A percentile compares a stretch with the other conserved stretches of the same genome.
phyloP scores from a whole-genome alignment of 2,329 filamentous ascomycete species.

The Aspergillus candidus region DNA sequence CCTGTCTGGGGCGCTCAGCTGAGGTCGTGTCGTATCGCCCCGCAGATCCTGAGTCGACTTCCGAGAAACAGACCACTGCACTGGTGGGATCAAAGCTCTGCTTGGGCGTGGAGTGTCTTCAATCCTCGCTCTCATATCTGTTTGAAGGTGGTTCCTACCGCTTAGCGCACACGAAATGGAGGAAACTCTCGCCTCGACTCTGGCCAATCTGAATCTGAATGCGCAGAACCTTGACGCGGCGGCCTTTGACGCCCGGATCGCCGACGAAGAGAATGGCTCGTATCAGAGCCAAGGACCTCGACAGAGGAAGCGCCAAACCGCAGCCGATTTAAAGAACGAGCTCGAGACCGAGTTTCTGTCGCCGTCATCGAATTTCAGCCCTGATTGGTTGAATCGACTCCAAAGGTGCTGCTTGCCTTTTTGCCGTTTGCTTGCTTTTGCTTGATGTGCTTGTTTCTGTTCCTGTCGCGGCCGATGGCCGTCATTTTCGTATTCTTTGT shows the following conservation, averaged over 20 bases:
- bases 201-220: conserved; percentile 25
- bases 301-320: conserved; percentile 41
- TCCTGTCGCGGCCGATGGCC: not conserved
- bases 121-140: too few species aligned
- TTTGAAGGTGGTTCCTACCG: not conserved
- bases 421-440: too few species aligned
- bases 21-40: not conserved
- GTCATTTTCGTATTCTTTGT: conserved; percentile 1
- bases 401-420: conserved; percentile 55
- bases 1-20: too few species aligned
- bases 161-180: conserved; percentile 15
- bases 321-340: conserved; percentile 59
- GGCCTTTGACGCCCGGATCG: conserved; percentile 25
- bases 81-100: too few species aligned
- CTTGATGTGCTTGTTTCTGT: too few species aligned
- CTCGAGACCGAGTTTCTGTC: conserved; percentile 73
- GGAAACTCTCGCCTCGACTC: conserved; percentile 21
- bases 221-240: conserved; percentile 17
- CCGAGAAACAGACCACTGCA: too few species aligned
- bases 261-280: conserved; percentile 24
- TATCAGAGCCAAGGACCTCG: conserved; percentile 35
- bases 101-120: not conserved
- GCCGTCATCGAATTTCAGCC: conserved; percentile 72
- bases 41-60: not conserved
- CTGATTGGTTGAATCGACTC: conserved; percentile 78